Evolutionary conservation across 345 rosid species (phyloP).

Genomic region (Eucalyptus cladocalyx): DNA sequence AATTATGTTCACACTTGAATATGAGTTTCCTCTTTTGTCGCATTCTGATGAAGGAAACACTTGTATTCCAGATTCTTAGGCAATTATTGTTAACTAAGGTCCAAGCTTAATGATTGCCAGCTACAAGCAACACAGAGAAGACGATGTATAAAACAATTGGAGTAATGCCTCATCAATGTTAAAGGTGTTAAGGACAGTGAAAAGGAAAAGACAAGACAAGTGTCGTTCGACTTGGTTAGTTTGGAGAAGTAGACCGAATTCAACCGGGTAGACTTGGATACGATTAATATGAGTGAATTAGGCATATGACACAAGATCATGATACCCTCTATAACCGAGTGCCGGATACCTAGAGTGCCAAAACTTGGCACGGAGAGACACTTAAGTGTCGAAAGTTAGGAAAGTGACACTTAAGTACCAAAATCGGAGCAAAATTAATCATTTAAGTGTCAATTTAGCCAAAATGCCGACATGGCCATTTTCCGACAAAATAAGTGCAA

Average conservation of each 20-base stretch:
- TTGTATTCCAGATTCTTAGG: too few relatives aligned
- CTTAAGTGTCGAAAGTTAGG: fast-evolving
- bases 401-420: too few relatives aligned
- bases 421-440: fast-evolving
- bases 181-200: not conserved
- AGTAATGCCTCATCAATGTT: not conserved
- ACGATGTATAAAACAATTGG: not conserved
- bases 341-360: fast-evolving
- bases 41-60: too few relatives aligned
- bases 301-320: not conserved
- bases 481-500: fast-evolving
- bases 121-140: not conserved
- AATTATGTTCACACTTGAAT: too few relatives aligned
- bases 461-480: fast-evolving
- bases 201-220: not conserved
- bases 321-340: not conserved
- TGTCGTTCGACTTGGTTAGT: not conserved
- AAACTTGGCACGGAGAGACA: fast-evolving
- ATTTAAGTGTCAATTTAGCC: fast-evolving
- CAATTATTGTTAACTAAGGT: too few relatives aligned
- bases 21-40: too few relatives aligned
- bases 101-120: not conserved
- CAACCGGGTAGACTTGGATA: not conserved
- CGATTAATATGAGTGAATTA: not conserved
- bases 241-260: too few relatives aligned